A percentile compares a stretch with the other conserved stretches of the same genome.
Evolutionary conservation across 306 rosid species (phyloP).

Genomic region (Rosa rugosa): DNA sequence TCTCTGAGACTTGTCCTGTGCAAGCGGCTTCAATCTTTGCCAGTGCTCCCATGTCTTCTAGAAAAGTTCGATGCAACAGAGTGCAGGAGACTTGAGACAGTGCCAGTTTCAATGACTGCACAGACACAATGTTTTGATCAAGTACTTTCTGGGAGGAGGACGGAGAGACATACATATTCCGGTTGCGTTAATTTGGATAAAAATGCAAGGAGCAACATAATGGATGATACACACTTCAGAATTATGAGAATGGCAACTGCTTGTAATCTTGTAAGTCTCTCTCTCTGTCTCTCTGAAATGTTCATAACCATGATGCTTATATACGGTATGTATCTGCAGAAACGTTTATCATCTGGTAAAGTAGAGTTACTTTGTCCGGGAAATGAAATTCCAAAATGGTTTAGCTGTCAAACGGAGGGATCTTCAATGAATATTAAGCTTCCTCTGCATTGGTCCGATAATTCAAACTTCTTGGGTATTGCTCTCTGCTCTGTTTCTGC

Average conservation of each 20-base stretch:
- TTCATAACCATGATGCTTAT: too few relatives aligned
- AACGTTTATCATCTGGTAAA: neutral
- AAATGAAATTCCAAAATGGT: conserved; percentile 22
- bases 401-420: conserved; percentile 17
- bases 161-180: too few relatives aligned
- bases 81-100: neutral
- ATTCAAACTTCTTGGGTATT: conserved; percentile 20
- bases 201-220: neutral
- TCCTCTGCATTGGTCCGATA: conserved; percentile 3
- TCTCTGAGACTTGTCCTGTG: neutral
- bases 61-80: neutral
- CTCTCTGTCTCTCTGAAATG: too few relatives aligned
- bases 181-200: neutral
- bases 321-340: neutral
- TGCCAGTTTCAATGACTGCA: neutral
- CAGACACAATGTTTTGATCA: neutral
- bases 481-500: conserved; percentile 3
- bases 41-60: neutral
- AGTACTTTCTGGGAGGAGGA: neutral
- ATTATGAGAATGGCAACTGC: neutral
- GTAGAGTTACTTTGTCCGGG: neutral
- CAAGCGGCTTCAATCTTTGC: conserved; percentile 7
- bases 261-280: neutral
- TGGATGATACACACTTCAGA: neutral
- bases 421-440: conserved; percentile 21